These are phyloP conservation scores for Boletus rubroflammeus DNA, from an alignment of 768 basidiomycete species.

Conservation along the genomic window DNA sequence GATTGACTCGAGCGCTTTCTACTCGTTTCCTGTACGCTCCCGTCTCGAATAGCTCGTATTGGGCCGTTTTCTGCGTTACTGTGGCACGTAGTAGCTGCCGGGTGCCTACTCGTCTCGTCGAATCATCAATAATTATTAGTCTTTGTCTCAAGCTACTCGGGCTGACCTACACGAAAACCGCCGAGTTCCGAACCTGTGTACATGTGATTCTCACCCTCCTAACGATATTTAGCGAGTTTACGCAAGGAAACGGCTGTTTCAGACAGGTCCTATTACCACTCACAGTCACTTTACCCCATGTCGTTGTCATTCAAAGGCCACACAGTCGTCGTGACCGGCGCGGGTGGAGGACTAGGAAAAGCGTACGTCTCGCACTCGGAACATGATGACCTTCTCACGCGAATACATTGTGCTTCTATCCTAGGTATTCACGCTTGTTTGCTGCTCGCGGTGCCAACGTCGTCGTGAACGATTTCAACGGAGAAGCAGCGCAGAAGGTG, in stretches of 20 bases:
- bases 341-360: slow-evolving; percentile 91
- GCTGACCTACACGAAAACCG: no score
- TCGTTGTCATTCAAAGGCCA: slow-evolving; percentile 79
- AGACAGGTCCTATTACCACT: not conserved
- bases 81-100: slow-evolving; percentile 33
- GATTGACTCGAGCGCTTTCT: slow-evolving; percentile 27
- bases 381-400: not conserved
- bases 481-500: slow-evolving; percentile 83
- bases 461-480: slow-evolving; percentile 93
- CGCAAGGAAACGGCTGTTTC: no score
- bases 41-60: slow-evolving; percentile 22
- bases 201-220: slow-evolving; percentile 12
- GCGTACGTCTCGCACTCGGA: slow-evolving; percentile 51
- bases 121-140: slow-evolving; percentile 27
- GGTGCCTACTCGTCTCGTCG: slow-evolving; percentile 30
- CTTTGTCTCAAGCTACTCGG: no score
- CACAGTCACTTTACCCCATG: slow-evolving; percentile 18
- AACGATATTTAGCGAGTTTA: no score
- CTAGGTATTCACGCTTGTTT: slow-evolving; percentile 85
- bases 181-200: not conserved
- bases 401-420: not conserved
- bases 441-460: slow-evolving; percentile 92
- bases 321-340: slow-evolving; percentile 93
- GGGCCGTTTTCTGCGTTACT: slow-evolving; percentile 31
- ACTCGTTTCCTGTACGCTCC: slow-evolving; percentile 31